phyloP scores from a whole-genome alignment of 805 yeast genomes.

The Yarrowia sp. region DNA sequence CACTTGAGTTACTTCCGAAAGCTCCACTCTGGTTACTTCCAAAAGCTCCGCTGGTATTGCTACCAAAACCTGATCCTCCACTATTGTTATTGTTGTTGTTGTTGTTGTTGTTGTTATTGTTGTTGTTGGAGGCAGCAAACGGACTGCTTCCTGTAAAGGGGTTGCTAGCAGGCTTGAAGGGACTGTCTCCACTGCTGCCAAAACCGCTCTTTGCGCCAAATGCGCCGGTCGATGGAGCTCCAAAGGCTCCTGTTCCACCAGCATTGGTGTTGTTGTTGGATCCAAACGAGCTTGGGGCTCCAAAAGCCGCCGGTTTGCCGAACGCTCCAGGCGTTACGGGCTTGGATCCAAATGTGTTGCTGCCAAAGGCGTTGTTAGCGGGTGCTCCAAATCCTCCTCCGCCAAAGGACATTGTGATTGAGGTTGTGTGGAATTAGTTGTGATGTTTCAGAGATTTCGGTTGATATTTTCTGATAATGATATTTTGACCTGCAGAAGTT shows the following conservation, averaged over 20 bases:
- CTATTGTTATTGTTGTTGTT: not conserved
- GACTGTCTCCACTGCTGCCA: constrained; percentile 41
- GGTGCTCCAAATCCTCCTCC: not conserved
- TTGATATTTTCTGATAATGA: not conserved
- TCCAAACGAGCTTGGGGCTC: constrained; percentile 5
- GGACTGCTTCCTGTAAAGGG: not conserved
- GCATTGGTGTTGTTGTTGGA: not conserved
- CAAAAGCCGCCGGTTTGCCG: constrained; percentile 3
- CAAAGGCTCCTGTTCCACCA: not conserved
- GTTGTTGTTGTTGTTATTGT: not conserved
- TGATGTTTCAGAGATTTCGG: not conserved
- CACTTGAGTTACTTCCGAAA: constrained; percentile 24
- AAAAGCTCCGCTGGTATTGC: not conserved
- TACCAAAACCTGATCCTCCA: constrained; percentile 19
- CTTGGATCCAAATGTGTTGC: constrained; percentile 21
- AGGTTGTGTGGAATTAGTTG: not conserved
- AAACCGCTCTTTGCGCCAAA: constrained; percentile 24
- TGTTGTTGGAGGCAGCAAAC: constrained; percentile 7
- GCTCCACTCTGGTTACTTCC: constrained; percentile 5
- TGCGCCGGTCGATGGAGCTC: not conserved
- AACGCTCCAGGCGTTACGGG: constrained; percentile 9
- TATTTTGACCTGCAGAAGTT: not conserved
- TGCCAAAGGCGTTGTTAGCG: constrained; percentile 11
- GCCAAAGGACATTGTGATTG: constrained; percentile 14
- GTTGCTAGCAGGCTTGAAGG: constrained; percentile 23